Evolutionary conservation across 2,329 filamentous ascomycete species (phyloP).

Genomic region (Botryotinia globosa): DNA sequence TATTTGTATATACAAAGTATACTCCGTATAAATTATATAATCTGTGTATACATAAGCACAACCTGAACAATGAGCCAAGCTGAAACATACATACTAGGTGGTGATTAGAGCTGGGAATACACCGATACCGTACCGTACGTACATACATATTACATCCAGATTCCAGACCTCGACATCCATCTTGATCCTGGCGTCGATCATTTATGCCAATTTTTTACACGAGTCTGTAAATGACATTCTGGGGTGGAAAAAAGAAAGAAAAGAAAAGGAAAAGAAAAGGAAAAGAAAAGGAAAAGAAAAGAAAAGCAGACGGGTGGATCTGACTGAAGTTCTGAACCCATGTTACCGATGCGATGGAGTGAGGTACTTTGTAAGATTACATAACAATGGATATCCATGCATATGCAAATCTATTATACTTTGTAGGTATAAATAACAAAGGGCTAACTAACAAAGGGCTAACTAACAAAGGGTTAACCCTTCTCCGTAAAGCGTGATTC

Average conservation of each 20-base stretch:
- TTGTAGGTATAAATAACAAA: neutral
- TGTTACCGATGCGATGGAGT: neutral
- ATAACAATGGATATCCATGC: neutral
- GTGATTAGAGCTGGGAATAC: neutral
- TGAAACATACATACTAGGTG: neutral
- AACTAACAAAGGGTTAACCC: neutral
- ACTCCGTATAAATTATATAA: no score
- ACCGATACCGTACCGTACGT: neutral
- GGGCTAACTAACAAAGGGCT: neutral
- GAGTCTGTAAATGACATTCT: neutral
- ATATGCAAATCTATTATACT: neutral
- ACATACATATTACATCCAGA: no score
- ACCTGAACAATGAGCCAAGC: neutral
- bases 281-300: neutral
- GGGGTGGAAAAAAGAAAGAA: neutral
- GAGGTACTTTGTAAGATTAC: no score
- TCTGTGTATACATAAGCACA: neutral
- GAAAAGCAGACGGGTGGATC: neutral
- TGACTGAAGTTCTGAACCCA: neutral
- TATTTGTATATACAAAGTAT: no score
- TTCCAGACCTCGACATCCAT: neutral
- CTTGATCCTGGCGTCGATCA: neutral
- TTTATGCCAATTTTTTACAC: neutral
- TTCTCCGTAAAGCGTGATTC: neutral
- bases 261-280: neutral